Conservation (phyloP, 345 rosid genomes). For the Populus tremula region DNA sequence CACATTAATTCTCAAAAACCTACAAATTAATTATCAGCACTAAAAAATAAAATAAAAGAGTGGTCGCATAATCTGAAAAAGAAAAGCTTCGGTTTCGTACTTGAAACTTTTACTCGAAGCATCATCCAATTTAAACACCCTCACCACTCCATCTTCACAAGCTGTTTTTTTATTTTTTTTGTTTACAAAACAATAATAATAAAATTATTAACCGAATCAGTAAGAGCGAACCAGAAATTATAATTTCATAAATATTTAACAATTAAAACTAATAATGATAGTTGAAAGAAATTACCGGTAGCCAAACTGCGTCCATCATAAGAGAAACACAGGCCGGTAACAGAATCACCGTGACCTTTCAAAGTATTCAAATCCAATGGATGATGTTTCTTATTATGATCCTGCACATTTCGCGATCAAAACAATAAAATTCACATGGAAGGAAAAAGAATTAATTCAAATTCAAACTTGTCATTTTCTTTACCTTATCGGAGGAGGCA, state of each 20-base stretch:
- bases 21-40: slow-evolving; percentile 25
- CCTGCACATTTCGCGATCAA: slow-evolving; percentile 38
- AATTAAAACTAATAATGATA: not conserved
- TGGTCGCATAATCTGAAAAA: not conserved
- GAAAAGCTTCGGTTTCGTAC: slow-evolving; percentile 36
- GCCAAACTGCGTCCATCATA: slow-evolving; percentile 71
- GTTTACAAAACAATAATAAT: not conserved
- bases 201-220: not conserved
- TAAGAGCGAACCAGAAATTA: too few relatives aligned
- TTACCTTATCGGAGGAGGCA: slow-evolving; percentile 57
- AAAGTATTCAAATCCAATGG: slow-evolving; percentile 90
- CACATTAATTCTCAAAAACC: slow-evolving; percentile 75
- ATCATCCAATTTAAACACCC: slow-evolving; percentile 89
- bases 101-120: slow-evolving; percentile 94
- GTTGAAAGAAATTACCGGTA: slow-evolving; percentile 48
- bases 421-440: not conserved
- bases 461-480: not conserved
- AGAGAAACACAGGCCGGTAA: slow-evolving; percentile 74
- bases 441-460: not conserved
- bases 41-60: not conserved
- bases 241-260: not conserved
- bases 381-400: slow-evolving; percentile 72
- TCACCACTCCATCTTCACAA: slow-evolving; percentile 81
- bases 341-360: slow-evolving; percentile 94
- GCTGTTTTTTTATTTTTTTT: slow-evolving; percentile 39